phyloP scores from a whole-genome alignment of 345 rosid species.

The Eucalyptus caleyi region DNA sequence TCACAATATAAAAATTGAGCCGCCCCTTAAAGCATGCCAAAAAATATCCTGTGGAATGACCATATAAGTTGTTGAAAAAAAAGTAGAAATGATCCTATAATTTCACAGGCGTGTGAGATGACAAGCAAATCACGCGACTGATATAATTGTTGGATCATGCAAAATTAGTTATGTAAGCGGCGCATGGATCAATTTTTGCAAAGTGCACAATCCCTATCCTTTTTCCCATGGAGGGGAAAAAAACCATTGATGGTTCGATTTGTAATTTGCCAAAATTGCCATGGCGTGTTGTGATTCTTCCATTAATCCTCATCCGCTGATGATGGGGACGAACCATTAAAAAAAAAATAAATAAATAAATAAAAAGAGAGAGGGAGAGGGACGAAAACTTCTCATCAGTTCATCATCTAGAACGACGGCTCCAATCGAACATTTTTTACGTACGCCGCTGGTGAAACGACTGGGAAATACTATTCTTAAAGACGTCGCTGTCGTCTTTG shows the following conservation, averaged over 20 bases:
- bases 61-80: not conserved
- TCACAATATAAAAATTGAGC: not conserved
- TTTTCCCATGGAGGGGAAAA: not conserved
- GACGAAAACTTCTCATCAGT: not conserved
- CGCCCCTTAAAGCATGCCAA: not conserved
- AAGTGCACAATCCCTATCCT: not conserved
- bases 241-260: not conserved
- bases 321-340: not conserved
- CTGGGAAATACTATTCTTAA: not conserved
- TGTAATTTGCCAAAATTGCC: not conserved
- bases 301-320: not conserved
- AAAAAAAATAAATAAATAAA: not conserved
- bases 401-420: not conserved
- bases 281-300: not conserved
- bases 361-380: not conserved
- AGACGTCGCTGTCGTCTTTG: not conserved
- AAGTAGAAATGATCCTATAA: not conserved
- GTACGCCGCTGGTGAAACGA: not conserved
- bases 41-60: accelerated
- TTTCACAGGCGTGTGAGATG: not conserved
- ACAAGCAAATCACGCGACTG: not conserved
- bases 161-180: not conserved
- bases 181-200: not conserved
- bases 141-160: not conserved
- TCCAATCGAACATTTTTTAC: not conserved